phyloP scores from a whole-genome alignment of 1,139 yeast species.

The Yamadazyma jaroonii region DNA sequence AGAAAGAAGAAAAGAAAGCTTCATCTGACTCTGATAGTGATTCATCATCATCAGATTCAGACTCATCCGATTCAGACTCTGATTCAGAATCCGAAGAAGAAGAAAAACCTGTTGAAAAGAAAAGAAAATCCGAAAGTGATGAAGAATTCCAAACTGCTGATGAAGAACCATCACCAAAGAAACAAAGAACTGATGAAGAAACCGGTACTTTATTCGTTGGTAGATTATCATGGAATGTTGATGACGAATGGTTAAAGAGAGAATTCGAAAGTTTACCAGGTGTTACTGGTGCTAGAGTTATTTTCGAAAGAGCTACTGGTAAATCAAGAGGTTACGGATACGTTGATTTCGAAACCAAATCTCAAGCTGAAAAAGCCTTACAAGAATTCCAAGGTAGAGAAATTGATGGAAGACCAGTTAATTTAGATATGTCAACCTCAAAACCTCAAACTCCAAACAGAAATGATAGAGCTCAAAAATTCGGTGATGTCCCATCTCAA shows the following conservation, averaged over 20 bases:
- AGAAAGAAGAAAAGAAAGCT: slow-evolving; percentile 17
- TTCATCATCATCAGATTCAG: slow-evolving; percentile 17
- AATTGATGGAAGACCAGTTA: slow-evolving; percentile 95
- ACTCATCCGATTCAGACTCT: slow-evolving; percentile 27
- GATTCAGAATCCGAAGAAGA: slow-evolving; percentile 18
- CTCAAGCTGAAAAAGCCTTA: slow-evolving; percentile 86
- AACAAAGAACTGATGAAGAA: slow-evolving; percentile 42
- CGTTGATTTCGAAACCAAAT: slow-evolving; percentile 82
- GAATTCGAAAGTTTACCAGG: slow-evolving; percentile 86
- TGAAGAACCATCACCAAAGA: slow-evolving; percentile 36
- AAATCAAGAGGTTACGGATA: slow-evolving; percentile 98
- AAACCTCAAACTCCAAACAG: slow-evolving; percentile 62
- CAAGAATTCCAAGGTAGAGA: slow-evolving; percentile 86
- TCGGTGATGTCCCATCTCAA: slow-evolving; percentile 84
- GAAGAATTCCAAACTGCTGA: slow-evolving; percentile 24
- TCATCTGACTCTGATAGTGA: slow-evolving; percentile 29
- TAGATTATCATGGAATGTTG: slow-evolving; percentile 95
- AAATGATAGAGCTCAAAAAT: slow-evolving; percentile 78
- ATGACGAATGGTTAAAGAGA: slow-evolving; percentile 86
- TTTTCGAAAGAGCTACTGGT: slow-evolving; percentile 88
- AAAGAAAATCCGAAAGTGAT: slow-evolving; percentile 34
- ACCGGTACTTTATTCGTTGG: slow-evolving; percentile 94
- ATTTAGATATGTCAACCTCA: slow-evolving; percentile 86
- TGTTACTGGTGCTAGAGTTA: slow-evolving; percentile 85
- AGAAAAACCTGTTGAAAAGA: slow-evolving; percentile 22